Conservation (phyloP, 805 yeast species). For the Komagataella ulmi region DNA sequence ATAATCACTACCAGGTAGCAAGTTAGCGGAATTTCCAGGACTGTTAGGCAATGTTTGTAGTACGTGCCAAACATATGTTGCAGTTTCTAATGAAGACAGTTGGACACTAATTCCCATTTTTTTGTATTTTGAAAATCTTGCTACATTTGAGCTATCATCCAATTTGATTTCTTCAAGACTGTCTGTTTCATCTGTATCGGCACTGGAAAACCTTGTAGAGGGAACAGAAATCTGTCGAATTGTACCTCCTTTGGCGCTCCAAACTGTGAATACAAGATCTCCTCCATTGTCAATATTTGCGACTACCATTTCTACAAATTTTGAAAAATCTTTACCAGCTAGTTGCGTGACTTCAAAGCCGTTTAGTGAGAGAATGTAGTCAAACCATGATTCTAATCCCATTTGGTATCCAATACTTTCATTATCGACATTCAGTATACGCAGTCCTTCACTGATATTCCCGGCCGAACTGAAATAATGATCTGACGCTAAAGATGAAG, state of each 20-base stretch:
- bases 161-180: constrained; percentile 14
- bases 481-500: constrained; percentile 12
- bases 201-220: constrained; percentile 9
- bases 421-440: constrained; percentile 37
- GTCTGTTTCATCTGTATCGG: constrained; percentile 10
- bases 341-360: constrained; percentile 40
- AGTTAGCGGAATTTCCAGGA: constrained; percentile 76
- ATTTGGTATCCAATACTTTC: constrained; percentile 32
- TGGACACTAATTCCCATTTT: constrained; percentile 59
- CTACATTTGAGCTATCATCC: constrained; percentile 13
- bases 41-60: constrained; percentile 57
- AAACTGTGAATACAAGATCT: constrained; percentile 43
- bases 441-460: constrained; percentile 32
- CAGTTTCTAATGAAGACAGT: constrained; percentile 60
- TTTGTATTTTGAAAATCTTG: constrained; percentile 24
- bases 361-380: constrained; percentile 70
- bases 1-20: constrained; percentile 77
- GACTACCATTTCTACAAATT: constrained; percentile 5
- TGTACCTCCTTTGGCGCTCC: constrained; percentile 82
- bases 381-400: constrained; percentile 78
- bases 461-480: constrained; percentile 14
- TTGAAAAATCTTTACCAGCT: constrained; percentile 3
- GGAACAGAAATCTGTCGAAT: constrained; percentile 26
- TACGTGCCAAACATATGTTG: constrained; percentile 83
- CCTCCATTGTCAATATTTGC: constrained; percentile 6